Percentiles rank a stretch among this genome's conserved stretches.
Evolutionary conservation across 2,329 filamentous ascomycete species (phyloP).

Genomic region (Stromatinia cepivora): DNA sequence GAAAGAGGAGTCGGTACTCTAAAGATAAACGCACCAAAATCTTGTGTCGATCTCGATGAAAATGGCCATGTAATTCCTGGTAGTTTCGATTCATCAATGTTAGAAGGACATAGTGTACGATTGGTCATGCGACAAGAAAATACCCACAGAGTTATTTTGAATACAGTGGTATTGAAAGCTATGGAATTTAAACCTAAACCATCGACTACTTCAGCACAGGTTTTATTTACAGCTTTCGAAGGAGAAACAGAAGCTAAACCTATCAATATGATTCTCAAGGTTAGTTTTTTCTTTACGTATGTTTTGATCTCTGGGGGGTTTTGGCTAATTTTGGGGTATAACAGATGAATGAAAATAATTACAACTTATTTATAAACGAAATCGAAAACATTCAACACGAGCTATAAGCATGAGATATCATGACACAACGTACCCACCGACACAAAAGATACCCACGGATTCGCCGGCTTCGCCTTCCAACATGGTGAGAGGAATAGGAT

Average conservation of each 20-base stretch:
- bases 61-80: constrained; percentile 51
- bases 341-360: constrained; percentile 41
- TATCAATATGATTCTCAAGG: constrained; percentile 62
- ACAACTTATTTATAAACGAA: constrained; percentile 39
- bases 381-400: constrained; percentile 42
- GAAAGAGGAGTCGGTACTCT: constrained; percentile 83
- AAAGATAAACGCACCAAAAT: constrained; percentile 74
- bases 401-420: constrained; percentile 26
- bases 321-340: neutral
- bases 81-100: constrained; percentile 57
- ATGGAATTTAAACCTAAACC: constrained; percentile 80
- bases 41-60: constrained; percentile 57
- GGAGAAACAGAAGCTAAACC: constrained; percentile 55
- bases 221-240: constrained; percentile 64
- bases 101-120: constrained; percentile 57
- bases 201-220: constrained; percentile 55
- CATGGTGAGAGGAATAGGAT: neutral
- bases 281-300: constrained; percentile 42
- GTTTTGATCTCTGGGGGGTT: constrained; percentile 10
- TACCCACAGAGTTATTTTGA: constrained; percentile 82
- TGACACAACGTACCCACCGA: neutral
- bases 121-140: constrained; percentile 91
- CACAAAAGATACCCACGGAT: neutral
- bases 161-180: constrained; percentile 75
- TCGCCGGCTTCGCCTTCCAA: neutral